Evolutionary conservation across 129 eudicot genomes (phyloP), one percentile per base, ranked within the genome.

Genomic region (Calendula officinalis): DNA sequence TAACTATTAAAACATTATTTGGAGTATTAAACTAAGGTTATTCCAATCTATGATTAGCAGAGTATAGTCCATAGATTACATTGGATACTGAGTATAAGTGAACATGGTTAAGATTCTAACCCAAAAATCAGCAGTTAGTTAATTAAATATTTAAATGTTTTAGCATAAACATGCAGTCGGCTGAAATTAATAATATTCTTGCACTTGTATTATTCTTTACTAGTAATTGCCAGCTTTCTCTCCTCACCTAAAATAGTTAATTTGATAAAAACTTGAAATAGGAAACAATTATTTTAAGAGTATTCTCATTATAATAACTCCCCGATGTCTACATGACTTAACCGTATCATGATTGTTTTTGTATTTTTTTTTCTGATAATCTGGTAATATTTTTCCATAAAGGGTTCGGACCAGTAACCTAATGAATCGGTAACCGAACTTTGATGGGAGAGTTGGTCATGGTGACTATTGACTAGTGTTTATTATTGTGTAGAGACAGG

Each of bases 91-190:
- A 38, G 67, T 32, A 54, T 65, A 55, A 44, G 64, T 73, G 71
- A 73, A 73, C 72, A 73, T 73, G 72, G 44, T 65, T 13, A 46
- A 64, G 78, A 73, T 64, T 73, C 78, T 46, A 39, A 60, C 50
- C 44, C 61, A 46, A 46, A 56, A 17, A 22, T 22, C 2, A 22
- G 54, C 66, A 63, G 17, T 7, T 11, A 41, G 5, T 2, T 30
- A 38, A 35, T 72, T 72, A 55, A 56, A 36, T 56, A 73, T 55
- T 73, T 59, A 14, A 6, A 45, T 50, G 45, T 50, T 55, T 41
- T 56, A 32, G 73, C 64, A 68, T 44, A 68, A 68, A 56, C 56
- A 56, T 55, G 73, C 56, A 68, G 73, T 68, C 64, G 73, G 73
- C 73, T 68, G 64, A 67, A 66, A 16, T 40, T 42, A 61, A 7